Base-by-base conservation (phyloP, 129 eudicot species). In the Silybum marianum region DNA sequence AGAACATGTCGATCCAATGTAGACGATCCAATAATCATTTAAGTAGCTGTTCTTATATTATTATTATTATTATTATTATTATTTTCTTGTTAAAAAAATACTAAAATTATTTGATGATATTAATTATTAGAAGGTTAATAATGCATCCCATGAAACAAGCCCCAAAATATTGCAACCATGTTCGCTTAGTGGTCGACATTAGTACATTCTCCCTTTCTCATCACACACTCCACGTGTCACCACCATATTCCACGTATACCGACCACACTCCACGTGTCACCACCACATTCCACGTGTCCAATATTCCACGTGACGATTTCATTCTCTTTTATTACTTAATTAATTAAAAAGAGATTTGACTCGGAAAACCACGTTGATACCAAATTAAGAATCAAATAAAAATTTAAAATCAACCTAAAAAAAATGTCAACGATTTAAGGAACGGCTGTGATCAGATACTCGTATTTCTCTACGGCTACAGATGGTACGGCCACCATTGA, bases 401-500 rank as follows among this genome's bases (percentile, higher is more conserved):
- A 34, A 12, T 32, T 3, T 10, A 22, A 77, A 77, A 71, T 42
- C 12, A 23, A 3, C 7, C 26, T 6, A 71, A 68, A 67, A 67
- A 72, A 21, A 21, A 75, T 22, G 85, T 82, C 85, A 82, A 82
- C 85, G 71, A 68, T 34, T 69, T 70, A 82, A 34, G 70, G 77
- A 13, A 75, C 24, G 30, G 76, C 85, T 34, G 69, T 75, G 38
- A 93, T 30, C 42, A 87, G 85, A 79, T 77, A 44, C 79, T 84
- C 70, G 85, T 87, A 93, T 54, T 80, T 84, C 46, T 79, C 91
- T 81, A 88, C 98, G n/a, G 87, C 87, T n/a, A 34, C 70, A 0
- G 85, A 73, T 10, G 98, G 98, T 72, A 93, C 87, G 2, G 91
- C 96, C 81, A 90, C 28, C 88, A 85, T 89, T 48, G 92, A 94